phyloP scores from a whole-genome alignment of 2,329 filamentous ascomycete genomes.

The Pseudogymnoascus sp. region DNA sequence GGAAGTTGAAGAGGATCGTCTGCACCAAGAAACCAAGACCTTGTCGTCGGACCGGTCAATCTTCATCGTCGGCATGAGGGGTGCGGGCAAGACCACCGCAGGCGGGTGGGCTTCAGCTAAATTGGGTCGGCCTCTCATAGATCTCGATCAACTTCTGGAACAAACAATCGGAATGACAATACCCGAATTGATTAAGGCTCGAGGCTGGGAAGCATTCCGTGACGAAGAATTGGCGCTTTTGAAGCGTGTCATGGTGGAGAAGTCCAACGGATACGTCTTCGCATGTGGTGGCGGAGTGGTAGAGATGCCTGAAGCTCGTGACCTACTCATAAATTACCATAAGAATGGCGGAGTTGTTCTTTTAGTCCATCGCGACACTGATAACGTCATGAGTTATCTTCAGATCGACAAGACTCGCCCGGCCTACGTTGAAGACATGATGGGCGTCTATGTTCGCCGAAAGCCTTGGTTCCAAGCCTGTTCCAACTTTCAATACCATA shows the following conservation, averaged over 20 bases:
- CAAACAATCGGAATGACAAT: constrained; percentile 65
- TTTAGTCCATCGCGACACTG: constrained; percentile 78
- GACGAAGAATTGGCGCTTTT: constrained; percentile 69
- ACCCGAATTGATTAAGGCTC: constrained; percentile 68
- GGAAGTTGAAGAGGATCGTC: constrained; percentile 36
- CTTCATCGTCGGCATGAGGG: constrained; percentile 95
- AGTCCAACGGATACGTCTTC: constrained; percentile 70
- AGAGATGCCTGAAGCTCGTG: constrained; percentile 71
- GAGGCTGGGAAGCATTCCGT: constrained; percentile 86
- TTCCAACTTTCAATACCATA: constrained; percentile 91
- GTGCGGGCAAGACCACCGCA: constrained; percentile 91
- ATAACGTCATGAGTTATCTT: constrained; percentile 81
- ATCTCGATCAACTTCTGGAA: constrained; percentile 85
- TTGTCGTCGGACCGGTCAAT: constrained; percentile 55
- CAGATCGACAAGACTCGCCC: constrained; percentile 83
- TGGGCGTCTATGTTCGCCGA: constrained; percentile 79
- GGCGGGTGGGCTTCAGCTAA: constrained; percentile 76
- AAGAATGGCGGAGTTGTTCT: constrained; percentile 75
- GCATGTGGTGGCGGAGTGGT: constrained; percentile 93
- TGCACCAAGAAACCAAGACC: constrained; percentile 30
- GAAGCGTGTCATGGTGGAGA: constrained; percentile 64
- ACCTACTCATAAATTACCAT: constrained; percentile 66
- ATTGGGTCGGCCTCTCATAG: constrained; percentile 69
- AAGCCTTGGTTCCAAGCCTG: constrained; percentile 87
- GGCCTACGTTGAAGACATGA: constrained; percentile 87